Percentiles rank a stretch among this genome's conserved stretches.
Conservation (phyloP, 345 rosid species). For the Euphorbia pulcherrima region DNA sequence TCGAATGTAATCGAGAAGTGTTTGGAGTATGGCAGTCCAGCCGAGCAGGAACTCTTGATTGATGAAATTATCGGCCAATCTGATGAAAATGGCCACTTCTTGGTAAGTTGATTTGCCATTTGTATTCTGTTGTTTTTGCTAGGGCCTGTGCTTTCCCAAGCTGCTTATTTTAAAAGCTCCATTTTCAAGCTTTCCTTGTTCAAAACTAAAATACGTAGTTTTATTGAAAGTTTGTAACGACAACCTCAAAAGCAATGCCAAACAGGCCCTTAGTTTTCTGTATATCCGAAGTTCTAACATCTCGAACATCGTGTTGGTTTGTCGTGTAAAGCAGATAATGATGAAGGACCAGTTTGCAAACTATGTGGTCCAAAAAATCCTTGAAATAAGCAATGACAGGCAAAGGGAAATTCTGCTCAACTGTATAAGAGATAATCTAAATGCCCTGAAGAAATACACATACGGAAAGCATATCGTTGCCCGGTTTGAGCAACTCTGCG, state of each 20-base stretch:
- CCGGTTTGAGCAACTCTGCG: conserved; percentile 78
- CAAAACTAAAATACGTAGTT: too few species aligned
- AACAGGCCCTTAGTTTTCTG: too few species aligned
- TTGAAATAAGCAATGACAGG: conserved; percentile 62
- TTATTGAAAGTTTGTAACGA: too few species aligned
- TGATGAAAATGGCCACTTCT: conserved; percentile 74
- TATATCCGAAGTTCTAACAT: too few species aligned
- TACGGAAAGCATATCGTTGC: conserved; percentile 98
- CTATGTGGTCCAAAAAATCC: conserved; percentile 91
- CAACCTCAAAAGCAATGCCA: too few species aligned
- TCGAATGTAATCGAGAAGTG: conserved; percentile 98
- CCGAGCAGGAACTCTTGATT: conserved; percentile 69
- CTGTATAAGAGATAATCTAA: conserved; percentile 59
- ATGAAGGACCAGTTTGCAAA: conserved; percentile 98
- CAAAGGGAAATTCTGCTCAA: conserved; percentile 64
- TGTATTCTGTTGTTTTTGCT: background rate
- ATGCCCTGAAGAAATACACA: conserved; percentile 88
- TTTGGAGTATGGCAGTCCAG: conserved; percentile 65
- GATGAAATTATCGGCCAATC: conserved; percentile 73
- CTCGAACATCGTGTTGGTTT: conserved; percentile 10
- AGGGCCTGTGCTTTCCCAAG: too few species aligned
- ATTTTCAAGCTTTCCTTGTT: too few species aligned
- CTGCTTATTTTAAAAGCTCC: too few species aligned
- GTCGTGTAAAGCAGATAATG: conserved; percentile 51
- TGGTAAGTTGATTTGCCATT: conserved; percentile 46